phyloP scores from a whole-genome alignment of 768 basidiomycete genomes.

The Termitomyces sp. region DNA sequence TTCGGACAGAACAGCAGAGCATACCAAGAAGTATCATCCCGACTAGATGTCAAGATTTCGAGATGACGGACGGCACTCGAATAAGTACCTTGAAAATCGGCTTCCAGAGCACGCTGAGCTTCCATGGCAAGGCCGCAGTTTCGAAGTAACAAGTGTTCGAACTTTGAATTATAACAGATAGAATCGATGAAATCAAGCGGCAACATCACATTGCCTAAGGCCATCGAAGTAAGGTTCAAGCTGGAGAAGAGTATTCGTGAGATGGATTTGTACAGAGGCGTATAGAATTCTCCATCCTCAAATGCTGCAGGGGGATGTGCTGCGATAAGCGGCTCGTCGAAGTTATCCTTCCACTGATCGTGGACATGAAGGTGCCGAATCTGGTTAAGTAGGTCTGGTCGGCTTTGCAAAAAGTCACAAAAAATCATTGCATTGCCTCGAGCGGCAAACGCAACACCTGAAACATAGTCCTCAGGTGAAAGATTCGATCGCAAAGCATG shows the following conservation, averaged over 20 bases:
- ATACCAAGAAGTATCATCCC: neutral
- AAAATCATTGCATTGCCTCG: neutral
- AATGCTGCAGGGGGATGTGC: neutral
- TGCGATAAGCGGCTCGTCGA: neutral
- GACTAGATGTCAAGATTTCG: neutral
- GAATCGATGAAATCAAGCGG: neutral
- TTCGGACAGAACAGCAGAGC: conserved; percentile 2
- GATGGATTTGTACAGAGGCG: neutral
- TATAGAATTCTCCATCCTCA: neutral
- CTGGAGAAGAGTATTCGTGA: neutral
- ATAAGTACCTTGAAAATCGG: neutral
- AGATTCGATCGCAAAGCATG: neutral
- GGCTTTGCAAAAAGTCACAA: neutral
- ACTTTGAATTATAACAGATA: neutral
- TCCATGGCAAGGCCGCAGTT: neutral
- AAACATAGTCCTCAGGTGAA: neutral
- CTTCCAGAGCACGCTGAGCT: neutral
- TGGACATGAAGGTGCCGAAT: neutral
- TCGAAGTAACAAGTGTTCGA: neutral
- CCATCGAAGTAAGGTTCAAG: neutral
- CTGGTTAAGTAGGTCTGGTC: neutral
- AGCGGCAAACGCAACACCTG: neutral
- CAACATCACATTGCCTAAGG: neutral
- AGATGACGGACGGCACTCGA: neutral
- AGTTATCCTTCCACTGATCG: neutral